phyloP scores from a whole-genome alignment of 2,329 filamentous ascomycete species.

The Claviceps maximensis region DNA sequence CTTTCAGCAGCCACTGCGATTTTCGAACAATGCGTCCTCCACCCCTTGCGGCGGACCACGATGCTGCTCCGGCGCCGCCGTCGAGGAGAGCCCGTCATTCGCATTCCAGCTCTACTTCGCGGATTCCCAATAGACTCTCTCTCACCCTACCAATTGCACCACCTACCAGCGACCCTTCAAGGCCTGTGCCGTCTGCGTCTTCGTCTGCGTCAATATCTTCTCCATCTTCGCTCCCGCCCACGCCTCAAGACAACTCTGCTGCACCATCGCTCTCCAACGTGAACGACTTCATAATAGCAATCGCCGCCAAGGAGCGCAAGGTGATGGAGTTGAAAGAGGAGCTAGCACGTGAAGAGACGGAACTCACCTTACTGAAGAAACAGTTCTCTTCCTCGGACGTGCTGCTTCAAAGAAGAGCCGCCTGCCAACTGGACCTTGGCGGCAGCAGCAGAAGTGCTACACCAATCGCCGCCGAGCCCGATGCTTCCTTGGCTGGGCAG shows the following conservation, averaged over 20 bases:
- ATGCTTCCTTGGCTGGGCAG: constrained; percentile 22
- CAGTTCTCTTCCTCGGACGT: constrained; percentile 72
- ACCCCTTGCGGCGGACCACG: constrained; percentile 22
- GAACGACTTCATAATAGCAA: constrained; percentile 67
- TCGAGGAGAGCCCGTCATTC: constrained; percentile 30
- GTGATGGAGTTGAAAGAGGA: constrained; percentile 89
- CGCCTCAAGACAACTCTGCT: constrained; percentile 32
- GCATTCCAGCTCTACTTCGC: constrained; percentile 40
- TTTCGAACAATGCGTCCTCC: constrained; percentile 21
- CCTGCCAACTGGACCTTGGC: constrained; percentile 2
- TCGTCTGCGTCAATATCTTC: constrained; percentile 16
- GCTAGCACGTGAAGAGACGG: constrained; percentile 65
- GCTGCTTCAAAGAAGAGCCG: constrained; percentile 53
- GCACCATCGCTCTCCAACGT: constrained; percentile 38
- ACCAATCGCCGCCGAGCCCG: constrained; percentile 13
- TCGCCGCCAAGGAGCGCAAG: constrained; percentile 81
- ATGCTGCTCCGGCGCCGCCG: constrained; percentile 22
- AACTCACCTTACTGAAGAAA: constrained; percentile 65
- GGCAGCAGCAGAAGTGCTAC: constrained; percentile 3
- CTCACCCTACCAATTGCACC: constrained; percentile 48
- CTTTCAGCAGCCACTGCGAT: not conserved
- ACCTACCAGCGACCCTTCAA: constrained; percentile 37
- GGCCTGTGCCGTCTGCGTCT: constrained; percentile 34
- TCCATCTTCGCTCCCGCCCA: constrained; percentile 32
- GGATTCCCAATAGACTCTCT: constrained; percentile 45